Evolutionary conservation across 2,329 filamentous ascomycete genomes (phyloP), one percentile per base, ranked within the genome.

Genomic region (Penicillium thymicola): DNA sequence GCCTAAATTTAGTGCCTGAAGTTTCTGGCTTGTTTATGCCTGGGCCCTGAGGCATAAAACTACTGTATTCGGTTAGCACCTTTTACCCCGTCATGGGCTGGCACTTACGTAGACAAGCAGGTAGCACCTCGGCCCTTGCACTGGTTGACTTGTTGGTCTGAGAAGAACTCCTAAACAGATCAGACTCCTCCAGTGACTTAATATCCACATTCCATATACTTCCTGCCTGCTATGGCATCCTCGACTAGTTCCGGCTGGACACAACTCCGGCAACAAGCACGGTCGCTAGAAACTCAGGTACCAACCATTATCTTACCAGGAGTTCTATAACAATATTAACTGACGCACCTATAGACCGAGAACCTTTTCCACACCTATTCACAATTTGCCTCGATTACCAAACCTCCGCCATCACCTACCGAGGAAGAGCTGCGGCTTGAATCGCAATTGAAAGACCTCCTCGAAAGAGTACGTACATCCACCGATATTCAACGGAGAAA

Each of bases 191-290:
- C 38, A 14, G 27, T 21, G 30, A 10, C 41, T 43, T 41, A 37
- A 21, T 36, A 18, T 43, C 37, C 34, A 48, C 28, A 13, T 42
- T 30, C 2, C 13, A 38, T 32, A 23, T 42, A 43, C 25, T 25
- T 43, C 53, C 30, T 55, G 27, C 45, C 48, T 45, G 47, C 49
- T 62, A 86, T 85, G 83, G 77, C 82, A 61, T 71, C 80, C 64
- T 75, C 83, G 62, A 85, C 76, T n/a, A 75, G 78, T 61, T 81
- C 83, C 61, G 88, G 92, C 78, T 99, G 94, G 94, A 88, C 91
- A 70, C 92, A 97, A 78, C 83, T 97, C 65, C 89, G 94, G 68
- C 92, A 97, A 74, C 93, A 97, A 77, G 90, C 92, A 59, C 84
- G 94, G 68, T 85, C 87, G 43, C 81, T 97, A 60, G 94, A 99